Percentiles rank a stretch among this genome's conserved stretches.
Conservation (phyloP, 2,329 filamentous ascomycete genomes). For the Curvularia eragrostidis region DNA sequence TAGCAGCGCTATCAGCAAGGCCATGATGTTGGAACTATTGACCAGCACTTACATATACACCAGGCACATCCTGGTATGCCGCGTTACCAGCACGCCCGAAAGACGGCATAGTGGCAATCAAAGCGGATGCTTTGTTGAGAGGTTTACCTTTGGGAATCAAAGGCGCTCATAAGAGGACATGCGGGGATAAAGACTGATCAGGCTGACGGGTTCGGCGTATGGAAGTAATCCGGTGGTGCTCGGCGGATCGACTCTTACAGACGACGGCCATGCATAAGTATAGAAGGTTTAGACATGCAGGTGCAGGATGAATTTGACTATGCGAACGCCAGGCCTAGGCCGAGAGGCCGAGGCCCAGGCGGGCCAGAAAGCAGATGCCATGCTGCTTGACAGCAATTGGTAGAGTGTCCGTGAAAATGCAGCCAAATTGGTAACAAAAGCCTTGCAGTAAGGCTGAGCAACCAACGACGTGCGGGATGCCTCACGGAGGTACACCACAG, state of each 20-base stretch:
- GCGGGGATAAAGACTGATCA: slow-evolving; percentile 13
- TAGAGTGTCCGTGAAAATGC: slow-evolving; percentile 9
- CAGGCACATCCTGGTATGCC: slow-evolving; percentile 41
- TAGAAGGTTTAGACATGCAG: slow-evolving; percentile 13
- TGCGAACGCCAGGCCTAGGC: slow-evolving; percentile 11
- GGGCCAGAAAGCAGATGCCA: slow-evolving; percentile 13
- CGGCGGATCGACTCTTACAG: slow-evolving; percentile 11
- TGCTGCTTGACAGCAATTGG: slow-evolving; percentile 23
- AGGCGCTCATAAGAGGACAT: slow-evolving; percentile 7
- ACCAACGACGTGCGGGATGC: slow-evolving; percentile 22
- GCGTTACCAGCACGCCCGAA: slow-evolving; percentile 41
- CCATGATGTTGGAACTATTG: slow-evolving; percentile 2
- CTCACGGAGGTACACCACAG: slow-evolving; percentile 19
- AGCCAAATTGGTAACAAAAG: slow-evolving; percentile 14
- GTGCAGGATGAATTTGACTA: slow-evolving; percentile 9
- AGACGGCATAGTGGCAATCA: slow-evolving; percentile 29
- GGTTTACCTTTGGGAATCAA: slow-evolving; percentile 5
- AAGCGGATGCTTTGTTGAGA: slow-evolving; percentile 7
- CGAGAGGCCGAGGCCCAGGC: slow-evolving; percentile 1
- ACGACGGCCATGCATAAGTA: slow-evolving; percentile 17
- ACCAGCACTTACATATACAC: slow-evolving; percentile 29
- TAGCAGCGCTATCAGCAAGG: slow-evolving; percentile 22
- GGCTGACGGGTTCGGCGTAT: slow-evolving; percentile 3
- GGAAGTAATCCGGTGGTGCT: slow-evolving; percentile 14
- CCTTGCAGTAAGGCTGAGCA: slow-evolving; percentile 22